These are phyloP conservation scores for Colletotrichum sojae DNA, from an alignment of 2,329 filamentous ascomycete genomes.

Conservation along the genomic window DNA sequence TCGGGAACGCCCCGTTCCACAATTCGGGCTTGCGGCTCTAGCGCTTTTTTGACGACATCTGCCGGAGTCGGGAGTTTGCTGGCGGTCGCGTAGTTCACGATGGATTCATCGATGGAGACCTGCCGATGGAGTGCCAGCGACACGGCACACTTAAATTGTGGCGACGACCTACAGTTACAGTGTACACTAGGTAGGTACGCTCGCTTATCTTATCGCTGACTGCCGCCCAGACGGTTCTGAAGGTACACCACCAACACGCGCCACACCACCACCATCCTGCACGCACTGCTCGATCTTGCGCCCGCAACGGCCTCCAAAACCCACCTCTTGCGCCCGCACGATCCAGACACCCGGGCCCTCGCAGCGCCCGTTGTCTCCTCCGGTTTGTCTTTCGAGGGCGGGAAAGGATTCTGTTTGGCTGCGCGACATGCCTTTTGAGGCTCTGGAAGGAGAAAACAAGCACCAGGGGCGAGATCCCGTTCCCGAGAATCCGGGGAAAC, in stretches of 20 bases:
- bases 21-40: slow-evolving; percentile 27
- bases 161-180: not conserved
- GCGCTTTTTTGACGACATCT: slow-evolving; percentile 29
- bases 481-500: slow-evolving; percentile 34
- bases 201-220: slow-evolving; percentile 8
- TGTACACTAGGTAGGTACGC: not conserved
- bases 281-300: slow-evolving; percentile 10
- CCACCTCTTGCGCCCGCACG: slow-evolving; percentile 39
- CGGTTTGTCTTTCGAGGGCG: not conserved
- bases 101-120: not conserved
- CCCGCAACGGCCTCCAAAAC: slow-evolving; percentile 35
- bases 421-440: slow-evolving; percentile 3
- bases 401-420: slow-evolving; percentile 13
- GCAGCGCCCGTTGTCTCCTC: not conserved
- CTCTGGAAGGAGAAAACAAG: not conserved
- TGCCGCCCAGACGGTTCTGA: not conserved
- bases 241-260: slow-evolving; percentile 1
- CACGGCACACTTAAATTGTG: not conserved
- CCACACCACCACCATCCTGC: slow-evolving; percentile 23
- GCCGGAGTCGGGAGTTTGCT: too few species aligned
- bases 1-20: slow-evolving; percentile 30
- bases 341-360: slow-evolving; percentile 35
- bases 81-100: not conserved
- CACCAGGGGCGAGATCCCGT: slow-evolving; percentile 5
- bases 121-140: too few species aligned